Conservation (phyloP, 2,329 filamentous ascomycete species). For the Penicillium vulpinum region DNA sequence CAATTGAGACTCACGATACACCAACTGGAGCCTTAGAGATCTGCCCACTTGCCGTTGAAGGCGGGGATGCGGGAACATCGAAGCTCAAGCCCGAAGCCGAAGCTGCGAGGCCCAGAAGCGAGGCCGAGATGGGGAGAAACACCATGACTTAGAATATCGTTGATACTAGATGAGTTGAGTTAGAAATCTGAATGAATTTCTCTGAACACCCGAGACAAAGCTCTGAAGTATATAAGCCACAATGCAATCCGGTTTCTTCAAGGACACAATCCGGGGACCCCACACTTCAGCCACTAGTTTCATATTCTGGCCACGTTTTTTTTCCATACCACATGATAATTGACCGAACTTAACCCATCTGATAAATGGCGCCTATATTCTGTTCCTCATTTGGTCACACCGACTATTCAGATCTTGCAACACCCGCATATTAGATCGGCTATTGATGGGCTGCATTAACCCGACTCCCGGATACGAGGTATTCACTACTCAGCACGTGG, state of each 20-base stretch:
- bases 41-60: constrained; percentile 31
- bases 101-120: neutral
- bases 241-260: neutral
- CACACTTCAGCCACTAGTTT: neutral
- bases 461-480: too few species aligned
- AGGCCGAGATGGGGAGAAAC: neutral
- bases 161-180: neutral
- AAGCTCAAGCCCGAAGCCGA: constrained; percentile 32
- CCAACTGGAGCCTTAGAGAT: constrained; percentile 48
- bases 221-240: neutral
- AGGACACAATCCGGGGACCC: neutral
- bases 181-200: neutral
- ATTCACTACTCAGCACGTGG: too few species aligned
- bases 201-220: neutral
- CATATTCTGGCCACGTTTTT: neutral
- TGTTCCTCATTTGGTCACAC: too few species aligned
- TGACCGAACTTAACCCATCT: too few species aligned
- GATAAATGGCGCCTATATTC: too few species aligned
- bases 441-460: too few species aligned
- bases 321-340: neutral
- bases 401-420: too few species aligned
- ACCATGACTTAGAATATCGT: neutral
- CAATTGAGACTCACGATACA: constrained; percentile 42
- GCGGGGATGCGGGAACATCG: constrained; percentile 36
- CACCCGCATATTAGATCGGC: too few species aligned